phyloP scores from a whole-genome alignment of 352 stramenopile species.

The Peronosclerospora sorghi region DNA sequence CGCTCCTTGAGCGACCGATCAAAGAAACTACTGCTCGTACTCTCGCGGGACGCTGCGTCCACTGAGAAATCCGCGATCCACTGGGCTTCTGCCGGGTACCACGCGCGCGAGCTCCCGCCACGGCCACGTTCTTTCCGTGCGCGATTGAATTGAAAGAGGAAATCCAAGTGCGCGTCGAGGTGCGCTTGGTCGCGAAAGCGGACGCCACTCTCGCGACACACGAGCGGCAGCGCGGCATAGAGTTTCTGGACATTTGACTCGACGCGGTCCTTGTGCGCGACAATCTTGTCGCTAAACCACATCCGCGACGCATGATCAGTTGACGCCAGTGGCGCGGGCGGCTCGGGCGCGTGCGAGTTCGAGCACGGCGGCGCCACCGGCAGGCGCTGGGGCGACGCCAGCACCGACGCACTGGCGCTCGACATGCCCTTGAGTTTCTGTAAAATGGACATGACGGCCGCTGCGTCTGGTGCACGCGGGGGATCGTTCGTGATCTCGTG shows the following conservation, averaged over 20 bases:
- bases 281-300: constrained; percentile 80
- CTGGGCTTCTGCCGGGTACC: constrained; percentile 75
- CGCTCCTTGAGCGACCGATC: constrained; percentile 49
- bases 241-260: constrained; percentile 80
- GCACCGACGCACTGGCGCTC: too few species aligned
- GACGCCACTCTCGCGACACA: constrained; percentile 70
- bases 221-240: constrained; percentile 70
- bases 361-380: too few species aligned
- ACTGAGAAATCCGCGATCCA: constrained; percentile 68
- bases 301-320: constrained; percentile 51
- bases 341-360: too few species aligned
- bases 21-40: constrained; percentile 70
- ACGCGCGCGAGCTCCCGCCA: constrained; percentile 68
- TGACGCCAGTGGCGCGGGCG: too few species aligned
- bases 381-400: too few species aligned
- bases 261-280: constrained; percentile 73
- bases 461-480: constrained; percentile 38
- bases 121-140: constrained; percentile 72
- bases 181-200: constrained; percentile 73
- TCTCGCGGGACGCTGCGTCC: constrained; percentile 48
- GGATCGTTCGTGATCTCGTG: constrained; percentile 54
- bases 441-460: constrained; percentile 78
- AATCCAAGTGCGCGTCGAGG: constrained; percentile 73
- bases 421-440: constrained; percentile 67
- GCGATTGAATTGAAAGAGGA: constrained; percentile 81